Evolutionary conservation across 2,329 filamentous ascomycete genomes (phyloP), one percentile per base, ranked within the genome.

Genomic region (Penicillium decumbens): DNA sequence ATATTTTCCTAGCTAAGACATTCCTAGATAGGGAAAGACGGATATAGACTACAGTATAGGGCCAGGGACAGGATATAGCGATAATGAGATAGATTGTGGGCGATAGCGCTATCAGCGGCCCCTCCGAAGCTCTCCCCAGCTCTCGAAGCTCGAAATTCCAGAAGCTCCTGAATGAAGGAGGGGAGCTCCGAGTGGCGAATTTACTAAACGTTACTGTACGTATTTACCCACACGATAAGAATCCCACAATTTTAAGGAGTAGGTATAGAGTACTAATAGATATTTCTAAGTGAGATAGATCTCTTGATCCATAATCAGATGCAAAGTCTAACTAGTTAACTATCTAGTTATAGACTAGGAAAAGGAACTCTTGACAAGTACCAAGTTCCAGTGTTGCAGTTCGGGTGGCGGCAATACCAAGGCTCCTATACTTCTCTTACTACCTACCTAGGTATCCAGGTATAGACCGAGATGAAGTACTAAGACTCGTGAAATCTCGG

Each of bases 81-180:
- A 37, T 37, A 37, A 37, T 37, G 15, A 4, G 33, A 37, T 37
- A 37, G 33, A 40, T 39, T 23, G 37, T 40, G 38, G 38, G 38
- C 51, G 59, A 60, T 61, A 61, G 51, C 53, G 53, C 56, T 61
- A 61, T 61, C 58, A 59, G 58, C 58, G 58, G 59, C 56, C 56
- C 59, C 59, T 60, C 59, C 49, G 45, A 58, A 61, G 59, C 59
- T 61, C 57, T 56, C 56, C 57, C 56, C 56, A 60, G 54, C 52
- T 56, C 50, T 51, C 42, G 12, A 38, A 54, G 51, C 50, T 53
- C 25, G 41, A 50, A 39, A 50, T 54, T 60, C 56, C 53, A 56
- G 57, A 59, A 59, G 57, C 54, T 56, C 46, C 30, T n/a, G 30
- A 25, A 40, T 42, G 47, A 51, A 53, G 56, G 56, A 57, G 56